phyloP scores from a whole-genome alignment of 768 basidiomycete species.

The Sutorius australiensis region DNA sequence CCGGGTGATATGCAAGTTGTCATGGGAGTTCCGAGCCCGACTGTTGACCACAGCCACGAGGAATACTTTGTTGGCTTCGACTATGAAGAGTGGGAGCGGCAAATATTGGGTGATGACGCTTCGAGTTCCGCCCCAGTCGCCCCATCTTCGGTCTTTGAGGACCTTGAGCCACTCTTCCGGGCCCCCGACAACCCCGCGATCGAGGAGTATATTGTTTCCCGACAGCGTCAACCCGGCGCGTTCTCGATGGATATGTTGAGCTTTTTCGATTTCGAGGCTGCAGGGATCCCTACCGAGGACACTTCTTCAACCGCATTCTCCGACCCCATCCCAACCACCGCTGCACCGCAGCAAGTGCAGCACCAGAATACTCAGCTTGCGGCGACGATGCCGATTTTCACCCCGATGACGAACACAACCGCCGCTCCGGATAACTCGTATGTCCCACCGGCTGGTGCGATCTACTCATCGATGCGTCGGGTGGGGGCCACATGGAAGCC shows the following conservation, averaged over 20 bases:
- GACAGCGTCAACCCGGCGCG: slow-evolving; percentile 19
- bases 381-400: slow-evolving; percentile 23
- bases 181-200: slow-evolving; percentile 9
- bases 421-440: slow-evolving; percentile 31
- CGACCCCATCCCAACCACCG: slow-evolving; percentile 1
- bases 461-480: slow-evolving; percentile 46
- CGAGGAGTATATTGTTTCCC: slow-evolving; percentile 10
- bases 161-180: slow-evolving; percentile 23
- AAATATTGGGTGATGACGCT: neutral
- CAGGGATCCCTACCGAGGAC: slow-evolving; percentile 9
- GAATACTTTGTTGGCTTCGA: slow-evolving; percentile 24
- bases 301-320: neutral
- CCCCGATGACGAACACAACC: slow-evolving; percentile 24
- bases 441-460: slow-evolving; percentile 53
- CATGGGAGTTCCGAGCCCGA: slow-evolving; percentile 12
- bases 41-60: slow-evolving; percentile 5
- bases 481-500: slow-evolving; percentile 51
- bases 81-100: slow-evolving; percentile 13
- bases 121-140: neutral
- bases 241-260: slow-evolving; percentile 33
- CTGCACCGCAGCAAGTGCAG: slow-evolving; percentile 26
- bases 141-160: slow-evolving; percentile 5
- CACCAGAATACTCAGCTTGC: slow-evolving; percentile 12
- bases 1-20: slow-evolving; percentile 36
- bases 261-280: slow-evolving; percentile 37